phyloP scores from a whole-genome alignment of 768 basidiomycete genomes.

The Lactarius deliciosus region DNA sequence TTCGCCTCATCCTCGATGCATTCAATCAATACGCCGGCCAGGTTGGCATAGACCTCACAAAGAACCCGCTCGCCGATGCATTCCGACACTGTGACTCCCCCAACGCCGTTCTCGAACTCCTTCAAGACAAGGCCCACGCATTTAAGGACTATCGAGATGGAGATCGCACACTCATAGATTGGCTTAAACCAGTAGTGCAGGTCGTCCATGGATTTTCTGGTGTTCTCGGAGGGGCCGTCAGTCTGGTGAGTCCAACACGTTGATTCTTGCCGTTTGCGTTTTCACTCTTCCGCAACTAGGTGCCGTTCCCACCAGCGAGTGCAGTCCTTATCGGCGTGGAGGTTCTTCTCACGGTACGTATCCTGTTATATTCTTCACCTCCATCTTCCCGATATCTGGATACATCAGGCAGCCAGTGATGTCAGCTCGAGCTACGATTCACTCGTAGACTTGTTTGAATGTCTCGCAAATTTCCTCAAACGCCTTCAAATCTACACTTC shows the following conservation, averaged over 20 bases:
- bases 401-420: too few relatives aligned
- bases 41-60: not conserved
- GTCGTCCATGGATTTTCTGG: not conserved
- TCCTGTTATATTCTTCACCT: not conserved
- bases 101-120: not conserved
- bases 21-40: not conserved
- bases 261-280: too few relatives aligned
- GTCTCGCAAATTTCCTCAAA: not conserved
- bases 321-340: not conserved
- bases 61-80: not conserved
- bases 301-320: not conserved
- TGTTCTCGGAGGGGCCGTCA: not conserved
- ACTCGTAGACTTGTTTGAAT: not conserved
- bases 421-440: conserved; percentile 2
- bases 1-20: not conserved
- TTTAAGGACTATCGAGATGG: conserved; percentile 1
- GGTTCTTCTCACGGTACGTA: not conserved
- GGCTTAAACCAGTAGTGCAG: not conserved
- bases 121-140: not conserved
- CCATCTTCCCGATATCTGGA: not conserved
- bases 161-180: not conserved
- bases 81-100: not conserved
- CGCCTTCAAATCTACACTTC: not conserved
- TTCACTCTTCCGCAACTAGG: not conserved
- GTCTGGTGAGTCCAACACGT: not conserved